Base-by-base conservation (phyloP, 2,329 filamentous ascomycete species). In the Fusarium caatingaense region DNA sequence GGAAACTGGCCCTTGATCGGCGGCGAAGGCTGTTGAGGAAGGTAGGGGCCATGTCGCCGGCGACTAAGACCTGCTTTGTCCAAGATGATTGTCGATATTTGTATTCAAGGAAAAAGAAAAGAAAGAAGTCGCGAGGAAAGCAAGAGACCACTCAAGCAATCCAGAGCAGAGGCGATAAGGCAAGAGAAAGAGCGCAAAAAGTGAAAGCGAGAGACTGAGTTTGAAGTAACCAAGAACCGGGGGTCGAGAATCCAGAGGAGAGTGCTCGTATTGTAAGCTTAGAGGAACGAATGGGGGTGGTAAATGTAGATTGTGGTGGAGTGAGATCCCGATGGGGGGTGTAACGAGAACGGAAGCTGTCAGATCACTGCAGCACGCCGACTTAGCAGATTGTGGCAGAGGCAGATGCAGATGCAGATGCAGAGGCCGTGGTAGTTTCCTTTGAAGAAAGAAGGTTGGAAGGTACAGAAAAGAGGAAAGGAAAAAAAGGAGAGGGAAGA, bases 21-120 rank as follows among this genome's bases (percentile, higher is more conserved):
- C 93, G 89, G 74, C 93, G 91, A 60, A 97, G 82, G 76, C 91
- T 89, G 72, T 80, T 87, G 66, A 96, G 85, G 77, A 97, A 93
- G 45, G 90, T 82, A 34, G 87, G 86, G 59, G 87, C 83, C 87
- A 89, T 70, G 69, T 67, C 71, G 70, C 64, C 68, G 54, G 64
- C 72, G 56, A 73, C 56, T 69, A 54, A 59, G 58, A 66, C 50
- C 62, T 72, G 41, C 56, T 59, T 42, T 69, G 60, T 56, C 57
- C 32, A 62, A 54, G 45, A 44, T 53, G 44, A 37, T 47, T 20
- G 55, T 51, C 54, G 30, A 59, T 64, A 54, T 30, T 48, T 49
- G 69, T 64, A 25, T 56, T 27, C 21, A 42, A 53, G 32, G 34
- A 42, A 53, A 53, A 41, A 42, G 49, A 53, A 42, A 42, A 21